Evolutionary conservation across 169 alveolate genomes (phyloP), one percentile per base, ranked within the genome.

Genomic region (Fabrea salina): DNA sequence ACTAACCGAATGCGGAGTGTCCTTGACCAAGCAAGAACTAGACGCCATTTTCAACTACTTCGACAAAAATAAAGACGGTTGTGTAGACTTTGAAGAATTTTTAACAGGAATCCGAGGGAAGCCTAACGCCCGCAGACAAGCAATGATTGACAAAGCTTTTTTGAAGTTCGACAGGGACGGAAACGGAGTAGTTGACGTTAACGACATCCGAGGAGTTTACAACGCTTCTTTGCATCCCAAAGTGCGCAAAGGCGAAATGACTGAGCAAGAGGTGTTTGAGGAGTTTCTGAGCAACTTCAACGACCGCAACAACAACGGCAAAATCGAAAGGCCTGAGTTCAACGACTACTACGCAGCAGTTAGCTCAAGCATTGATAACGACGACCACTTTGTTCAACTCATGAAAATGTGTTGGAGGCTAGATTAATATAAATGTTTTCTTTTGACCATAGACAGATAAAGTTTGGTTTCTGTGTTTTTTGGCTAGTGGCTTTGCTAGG

Each of bases 321-420:
- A 66, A 61, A 89, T 92, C 59, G 79, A 85, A 16, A 78, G 79
- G 61, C 74, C 75, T 43, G 97, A 93, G 75, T 93, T 95, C 95
- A 59, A 82, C 58, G 96, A 93, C 59, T 93, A 93, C 86, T 93
- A 91, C 83, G 81, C 95, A 33, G 96, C 96, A 5, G 96, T 93
- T 4, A 80, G 92, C 51, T 86, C 94, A 41, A 82, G 91, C 51
- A 88, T 93, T 43, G 95, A 91, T 43, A 88, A 91, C 66, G 96
- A 93, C 64, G 94, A 91, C 53, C 97, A 93, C 84, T 93, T 91
- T 88, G 91, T 92, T 4, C 78, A 72, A 41, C 72, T 92, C 27
- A 84, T 92, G 89, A 90, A 83, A 77, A 84, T 78, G n/a, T 92
- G 94, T 7, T 92, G 96, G 96, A 80, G 79, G 49, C 71, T 72